A percentile compares a stretch with the other conserved stretches of the same genome.
Conservation (phyloP, 495 filamentous ascomycete species). For the Podospora appendiculata region DNA sequence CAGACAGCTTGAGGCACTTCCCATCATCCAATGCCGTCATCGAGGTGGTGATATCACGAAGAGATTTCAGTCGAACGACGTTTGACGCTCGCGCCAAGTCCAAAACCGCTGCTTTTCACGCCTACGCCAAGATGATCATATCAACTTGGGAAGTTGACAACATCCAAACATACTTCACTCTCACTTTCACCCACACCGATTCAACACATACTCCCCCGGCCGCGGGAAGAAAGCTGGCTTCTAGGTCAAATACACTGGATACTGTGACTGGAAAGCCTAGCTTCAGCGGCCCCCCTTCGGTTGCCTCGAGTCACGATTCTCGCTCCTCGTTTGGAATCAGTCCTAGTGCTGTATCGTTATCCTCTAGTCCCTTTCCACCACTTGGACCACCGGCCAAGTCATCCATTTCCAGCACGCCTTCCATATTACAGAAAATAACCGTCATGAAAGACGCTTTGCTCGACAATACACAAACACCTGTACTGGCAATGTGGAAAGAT, state of each 20-base stretch:
- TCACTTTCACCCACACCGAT: slow-evolving; percentile 53
- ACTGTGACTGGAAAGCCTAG: slow-evolving; percentile 25
- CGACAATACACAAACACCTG: slow-evolving; percentile 58
- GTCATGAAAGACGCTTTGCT: slow-evolving; percentile 65
- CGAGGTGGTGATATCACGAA: slow-evolving; percentile 46
- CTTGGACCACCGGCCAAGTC: slow-evolving; percentile 47
- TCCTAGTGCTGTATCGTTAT: slow-evolving; percentile 32
- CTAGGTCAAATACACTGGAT: slow-evolving; percentile 23
- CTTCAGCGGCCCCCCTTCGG: slow-evolving; percentile 33
- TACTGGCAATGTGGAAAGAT: slow-evolving; percentile 67
- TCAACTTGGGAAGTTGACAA: slow-evolving; percentile 55
- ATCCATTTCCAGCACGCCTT: slow-evolving; percentile 42
- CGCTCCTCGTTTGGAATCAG: slow-evolving; percentile 28
- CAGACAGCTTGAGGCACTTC: slow-evolving; percentile 12
- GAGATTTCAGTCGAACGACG: slow-evolving; percentile 18
- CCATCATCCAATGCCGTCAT: slow-evolving; percentile 41
- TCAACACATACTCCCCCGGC: slow-evolving; percentile 16
- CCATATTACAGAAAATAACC: slow-evolving; percentile 54
- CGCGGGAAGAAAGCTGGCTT: slow-evolving; percentile 17
- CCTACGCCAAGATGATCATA: slow-evolving; percentile 58
- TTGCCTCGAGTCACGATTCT: slow-evolving; percentile 32
- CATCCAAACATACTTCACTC: slow-evolving; percentile 49
- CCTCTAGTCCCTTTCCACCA: slow-evolving; percentile 48
- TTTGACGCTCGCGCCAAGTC: slow-evolving; percentile 16
- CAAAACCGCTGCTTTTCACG: slow-evolving; percentile 29